Base-by-base conservation (phyloP, 306 rosid species). In the Quercus dentata region DNA sequence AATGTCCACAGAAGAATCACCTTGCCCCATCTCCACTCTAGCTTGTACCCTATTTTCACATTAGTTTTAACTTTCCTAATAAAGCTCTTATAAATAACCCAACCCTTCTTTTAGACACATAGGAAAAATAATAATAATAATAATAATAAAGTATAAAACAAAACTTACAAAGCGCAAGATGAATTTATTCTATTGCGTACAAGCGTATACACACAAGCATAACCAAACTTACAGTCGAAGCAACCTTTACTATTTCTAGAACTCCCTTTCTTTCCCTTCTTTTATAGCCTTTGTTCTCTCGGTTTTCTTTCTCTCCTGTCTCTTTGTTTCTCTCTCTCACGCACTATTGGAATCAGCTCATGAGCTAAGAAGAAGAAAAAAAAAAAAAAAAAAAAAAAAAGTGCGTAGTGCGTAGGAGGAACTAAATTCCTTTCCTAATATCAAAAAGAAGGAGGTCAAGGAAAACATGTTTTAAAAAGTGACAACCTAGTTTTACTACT, bases 1-100 rank as follows among this genome's bases (percentile, higher is more conserved):
- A 88, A 89, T 86, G 91, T 91, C 94, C 82, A 44, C 33, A 0
- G 78, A 87, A 81, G 81, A 84, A 82, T 79, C 85, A 78, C 81
- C 77, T 90, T 91, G 92, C 97, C 89, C 82, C 88, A 82, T 91
- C 85, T 89, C 87, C 91, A 90, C 97, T 90, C 97, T 86, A 77
- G 70, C 90, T 85, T 76, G 78, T 83, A 58, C 82, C 80, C 72
- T 65, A n/a, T 76, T 11, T 68, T 73, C 52, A 59, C 57, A 9
- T 54, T 35, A 49, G 31, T 51, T 69, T 6, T 13, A 1, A 56
- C 59, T 67, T 55, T 15, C 27, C 35, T 49, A 23, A 62, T 57
- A 58, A 79, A 64, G 63, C 52, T 73, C 18, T 73, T 44, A 38
- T 38, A 35, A 19, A 18, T 20, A 46, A 69, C 61, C 76, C 35